Evolutionary conservation across 306 rosid species (phyloP).

Genomic region (Abrus pulchellus): DNA sequence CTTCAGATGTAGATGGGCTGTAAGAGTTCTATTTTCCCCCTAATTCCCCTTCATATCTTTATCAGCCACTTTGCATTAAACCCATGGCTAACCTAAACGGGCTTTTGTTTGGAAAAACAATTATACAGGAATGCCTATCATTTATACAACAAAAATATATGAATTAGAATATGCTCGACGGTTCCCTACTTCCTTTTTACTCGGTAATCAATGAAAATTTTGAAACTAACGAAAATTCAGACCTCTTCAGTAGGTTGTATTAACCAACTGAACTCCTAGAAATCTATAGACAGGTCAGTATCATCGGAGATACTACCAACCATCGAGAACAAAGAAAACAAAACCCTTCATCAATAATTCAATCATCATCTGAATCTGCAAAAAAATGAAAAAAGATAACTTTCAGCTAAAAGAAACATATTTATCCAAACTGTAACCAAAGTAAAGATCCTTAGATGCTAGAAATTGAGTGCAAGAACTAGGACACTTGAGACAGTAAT

Average conservation of each 20-base stretch:
- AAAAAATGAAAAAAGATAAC: slow-evolving; percentile 18
- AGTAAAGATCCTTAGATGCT: slow-evolving; percentile 21
- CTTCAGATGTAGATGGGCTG: background rate
- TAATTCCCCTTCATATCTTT: slow-evolving; percentile 2
- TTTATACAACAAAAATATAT: slow-evolving; percentile 64
- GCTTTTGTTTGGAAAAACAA: slow-evolving; percentile 49
- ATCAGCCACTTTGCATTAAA: slow-evolving; percentile 46
- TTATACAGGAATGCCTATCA: slow-evolving; percentile 71
- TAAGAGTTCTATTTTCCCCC: background rate
- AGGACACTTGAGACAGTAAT: slow-evolving; percentile 13
- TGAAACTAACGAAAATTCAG: slow-evolving; percentile 51
- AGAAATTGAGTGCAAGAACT: slow-evolving; percentile 32
- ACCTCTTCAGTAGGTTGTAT: slow-evolving; percentile 55
- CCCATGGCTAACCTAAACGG: slow-evolving; percentile 45
- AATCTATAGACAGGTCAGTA: slow-evolving; percentile 56
- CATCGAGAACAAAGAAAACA: slow-evolving; percentile 43
- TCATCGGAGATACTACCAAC: slow-evolving; percentile 56
- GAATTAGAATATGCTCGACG: slow-evolving; percentile 43
- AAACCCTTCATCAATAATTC: slow-evolving; percentile 64
- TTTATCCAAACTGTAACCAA: slow-evolving; percentile 6
- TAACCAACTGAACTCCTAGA: slow-evolving; percentile 51
- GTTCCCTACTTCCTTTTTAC: slow-evolving; percentile 55
- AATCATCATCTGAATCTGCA: slow-evolving; percentile 95
- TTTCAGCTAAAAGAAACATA: slow-evolving; percentile 33
- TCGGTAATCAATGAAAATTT: slow-evolving; percentile 49